Conservation (phyloP, 345 rosid genomes). For the Brassica incana region DNA sequence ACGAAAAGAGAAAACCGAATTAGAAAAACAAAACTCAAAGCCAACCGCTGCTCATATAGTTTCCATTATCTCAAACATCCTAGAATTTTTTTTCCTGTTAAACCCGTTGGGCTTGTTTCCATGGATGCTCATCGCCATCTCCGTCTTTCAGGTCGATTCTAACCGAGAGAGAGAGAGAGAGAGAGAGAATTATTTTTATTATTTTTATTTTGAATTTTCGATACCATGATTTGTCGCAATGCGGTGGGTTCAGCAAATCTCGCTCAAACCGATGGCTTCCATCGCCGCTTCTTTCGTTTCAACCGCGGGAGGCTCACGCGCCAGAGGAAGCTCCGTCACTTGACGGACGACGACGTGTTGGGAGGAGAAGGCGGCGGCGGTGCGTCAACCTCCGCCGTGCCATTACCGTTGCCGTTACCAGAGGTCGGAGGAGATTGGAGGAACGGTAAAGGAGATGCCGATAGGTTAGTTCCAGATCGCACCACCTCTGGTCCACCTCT, state of each 20-base stretch:
- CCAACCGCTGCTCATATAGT: too few species aligned
- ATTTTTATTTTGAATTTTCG: not conserved
- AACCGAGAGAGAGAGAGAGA: not conserved
- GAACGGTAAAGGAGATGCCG: too few species aligned
- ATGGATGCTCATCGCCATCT: slow-evolving; percentile 37
- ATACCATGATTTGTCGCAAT: slow-evolving; percentile 49
- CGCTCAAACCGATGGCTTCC: slow-evolving; percentile 22
- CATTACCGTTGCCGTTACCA: slow-evolving; percentile 63
- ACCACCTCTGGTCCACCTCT: slow-evolving; percentile 43
- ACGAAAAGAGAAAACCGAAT: not conserved
- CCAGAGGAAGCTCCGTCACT: slow-evolving; percentile 58
- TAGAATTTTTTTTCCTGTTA: slow-evolving; percentile 22
- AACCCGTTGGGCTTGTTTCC: slow-evolving; percentile 25
- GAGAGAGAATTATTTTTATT: not conserved
- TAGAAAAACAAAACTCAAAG: not conserved
- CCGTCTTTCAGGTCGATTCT: slow-evolving; percentile 13
- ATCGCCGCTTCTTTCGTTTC: slow-evolving; percentile 32
- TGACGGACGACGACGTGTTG: slow-evolving; percentile 50
- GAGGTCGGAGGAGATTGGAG: slow-evolving; percentile 46
- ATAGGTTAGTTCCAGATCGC: slow-evolving; percentile 35
- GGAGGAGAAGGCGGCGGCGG: not conserved
- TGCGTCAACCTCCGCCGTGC: slow-evolving; percentile 34
- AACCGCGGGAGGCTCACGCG: slow-evolving; percentile 50
- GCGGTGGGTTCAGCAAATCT: slow-evolving; percentile 75
- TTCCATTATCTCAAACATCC: not conserved